Percentiles rank a stretch among this genome's conserved stretches.
Evolutionary conservation across 2,329 filamentous ascomycete species (phyloP).

Genomic region (Botrytis sinoallii): DNA sequence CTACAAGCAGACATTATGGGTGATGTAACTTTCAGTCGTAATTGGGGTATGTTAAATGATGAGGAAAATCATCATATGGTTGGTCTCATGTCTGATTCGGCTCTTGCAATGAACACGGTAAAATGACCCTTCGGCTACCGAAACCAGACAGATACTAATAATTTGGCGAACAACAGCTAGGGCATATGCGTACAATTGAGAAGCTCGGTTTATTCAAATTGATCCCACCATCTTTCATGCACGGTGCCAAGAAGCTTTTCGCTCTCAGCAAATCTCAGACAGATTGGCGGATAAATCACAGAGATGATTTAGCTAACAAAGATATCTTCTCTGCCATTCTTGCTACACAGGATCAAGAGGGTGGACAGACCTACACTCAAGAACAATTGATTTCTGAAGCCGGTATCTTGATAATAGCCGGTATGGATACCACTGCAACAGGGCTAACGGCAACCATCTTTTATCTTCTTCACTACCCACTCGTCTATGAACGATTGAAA

Average conservation of each 20-base stretch:
- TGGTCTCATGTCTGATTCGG: neutral
- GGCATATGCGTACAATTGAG: neutral
- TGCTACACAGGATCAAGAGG: neutral
- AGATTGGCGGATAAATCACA: neutral
- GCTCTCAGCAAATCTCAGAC: constrained; percentile 1
- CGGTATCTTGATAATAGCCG: neutral
- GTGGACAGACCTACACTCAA: neutral
- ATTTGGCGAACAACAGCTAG: neutral
- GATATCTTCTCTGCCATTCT: constrained; percentile 11
- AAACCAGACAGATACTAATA: neutral
- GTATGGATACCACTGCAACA: constrained; percentile 3
- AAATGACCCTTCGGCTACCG: too few relatives aligned
- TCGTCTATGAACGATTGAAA: neutral
- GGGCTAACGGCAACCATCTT: neutral
- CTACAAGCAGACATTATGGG: constrained; percentile 1
- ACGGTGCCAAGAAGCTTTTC: neutral
- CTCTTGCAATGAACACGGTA: constrained; percentile 1
- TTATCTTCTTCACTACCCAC: constrained; percentile 2
- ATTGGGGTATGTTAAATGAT: neutral
- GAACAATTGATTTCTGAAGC: constrained; percentile 1
- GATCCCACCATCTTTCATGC: neutral
- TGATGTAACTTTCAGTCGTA: neutral
- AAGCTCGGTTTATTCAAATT: neutral
- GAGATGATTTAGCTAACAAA: neutral
- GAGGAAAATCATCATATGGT: constrained; percentile 3